phyloP scores from a whole-genome alignment of 495 filamentous ascomycete genomes.

The Elasticomyces elasticus region DNA sequence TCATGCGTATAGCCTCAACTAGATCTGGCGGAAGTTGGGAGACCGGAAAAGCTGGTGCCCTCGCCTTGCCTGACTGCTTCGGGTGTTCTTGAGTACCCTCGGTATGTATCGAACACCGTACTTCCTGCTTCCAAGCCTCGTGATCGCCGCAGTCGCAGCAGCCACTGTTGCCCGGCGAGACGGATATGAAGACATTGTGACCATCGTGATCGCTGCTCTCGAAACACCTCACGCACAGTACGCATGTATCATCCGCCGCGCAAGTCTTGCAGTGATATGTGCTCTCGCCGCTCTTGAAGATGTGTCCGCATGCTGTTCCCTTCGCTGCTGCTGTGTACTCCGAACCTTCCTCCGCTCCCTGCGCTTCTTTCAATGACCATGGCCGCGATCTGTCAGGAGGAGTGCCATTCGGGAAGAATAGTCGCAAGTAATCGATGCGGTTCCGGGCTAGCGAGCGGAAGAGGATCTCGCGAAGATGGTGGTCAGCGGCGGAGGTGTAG shows the following conservation, averaged over 20 bases:
- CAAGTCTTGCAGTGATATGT: slow-evolving; percentile 92
- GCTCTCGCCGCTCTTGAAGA: slow-evolving; percentile 84
- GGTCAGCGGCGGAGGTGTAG: slow-evolving; percentile 58
- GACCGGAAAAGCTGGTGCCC: slow-evolving; percentile 22
- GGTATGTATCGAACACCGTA: slow-evolving; percentile 91
- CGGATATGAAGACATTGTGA: slow-evolving; percentile 75
- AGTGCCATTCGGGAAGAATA: slow-evolving; percentile 71
- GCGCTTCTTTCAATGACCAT: slow-evolving; percentile 73
- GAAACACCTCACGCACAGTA: slow-evolving; percentile 56
- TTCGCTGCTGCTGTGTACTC: slow-evolving; percentile 89
- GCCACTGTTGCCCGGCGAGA: slow-evolving; percentile 82
- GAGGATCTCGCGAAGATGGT: slow-evolving; percentile 62
- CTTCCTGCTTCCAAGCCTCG: slow-evolving; percentile 80
- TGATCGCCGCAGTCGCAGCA: slow-evolving; percentile 96
- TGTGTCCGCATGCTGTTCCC: slow-evolving; percentile 94
- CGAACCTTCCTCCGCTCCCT: slow-evolving; percentile 84
- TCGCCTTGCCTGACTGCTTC: slow-evolving; percentile 52
- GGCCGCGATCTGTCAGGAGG: slow-evolving; percentile 39
- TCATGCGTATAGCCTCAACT: slow-evolving; percentile 63
- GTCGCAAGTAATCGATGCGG: slow-evolving; percentile 56
- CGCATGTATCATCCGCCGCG: slow-evolving; percentile 54
- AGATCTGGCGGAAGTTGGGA: slow-evolving; percentile 58
- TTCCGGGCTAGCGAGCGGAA: slow-evolving; percentile 76
- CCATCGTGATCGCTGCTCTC: slow-evolving; percentile 91
- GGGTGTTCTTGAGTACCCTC: slow-evolving; percentile 38